phyloP scores from a whole-genome alignment of 371 early-diverging fungal species.

The Mucor irregularis region DNA sequence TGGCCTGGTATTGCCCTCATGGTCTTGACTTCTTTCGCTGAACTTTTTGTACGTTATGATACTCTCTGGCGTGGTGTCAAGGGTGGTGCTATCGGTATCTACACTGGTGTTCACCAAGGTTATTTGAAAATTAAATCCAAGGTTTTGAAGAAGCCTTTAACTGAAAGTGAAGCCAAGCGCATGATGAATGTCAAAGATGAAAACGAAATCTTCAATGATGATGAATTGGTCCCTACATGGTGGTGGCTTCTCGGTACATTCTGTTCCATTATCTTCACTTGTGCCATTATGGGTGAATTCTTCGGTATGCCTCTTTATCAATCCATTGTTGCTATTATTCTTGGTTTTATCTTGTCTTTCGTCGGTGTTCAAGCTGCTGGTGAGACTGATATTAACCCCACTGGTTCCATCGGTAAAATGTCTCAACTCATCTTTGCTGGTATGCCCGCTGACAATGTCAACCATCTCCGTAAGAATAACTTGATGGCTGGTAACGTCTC shows the following conservation, averaged over 20 bases:
- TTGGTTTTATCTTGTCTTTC: slow-evolving; percentile 71
- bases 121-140: slow-evolving; percentile 2
- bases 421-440: slow-evolving; percentile 61
- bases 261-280: slow-evolving; percentile 58
- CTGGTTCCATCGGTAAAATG: slow-evolving; percentile 63
- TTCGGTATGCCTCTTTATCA: slow-evolving; percentile 61
- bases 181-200: no score
- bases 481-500: slow-evolving; percentile 64
- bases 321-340: slow-evolving; percentile 58
- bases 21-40: slow-evolving; percentile 66
- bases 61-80: slow-evolving; percentile 59
- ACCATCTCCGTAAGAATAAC: slow-evolving; percentile 51
- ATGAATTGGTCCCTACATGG: slow-evolving; percentile 61
- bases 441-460: slow-evolving; percentile 48
- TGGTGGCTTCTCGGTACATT: slow-evolving; percentile 64
- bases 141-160: slow-evolving; percentile 6
- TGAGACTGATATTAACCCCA: slow-evolving; percentile 71
- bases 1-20: slow-evolving; percentile 81
- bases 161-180: slow-evolving; percentile 4
- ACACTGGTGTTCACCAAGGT: background rate
- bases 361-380: slow-evolving; percentile 71
- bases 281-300: slow-evolving; percentile 59
- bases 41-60: slow-evolving; percentile 59
- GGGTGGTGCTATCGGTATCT: slow-evolving; percentile 34
- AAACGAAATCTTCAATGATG: slow-evolving; percentile 29